Evolutionary conservation across 345 rosid species (phyloP), one percentile per base, ranked within the genome.

Genomic region (Syzygium jambos): DNA sequence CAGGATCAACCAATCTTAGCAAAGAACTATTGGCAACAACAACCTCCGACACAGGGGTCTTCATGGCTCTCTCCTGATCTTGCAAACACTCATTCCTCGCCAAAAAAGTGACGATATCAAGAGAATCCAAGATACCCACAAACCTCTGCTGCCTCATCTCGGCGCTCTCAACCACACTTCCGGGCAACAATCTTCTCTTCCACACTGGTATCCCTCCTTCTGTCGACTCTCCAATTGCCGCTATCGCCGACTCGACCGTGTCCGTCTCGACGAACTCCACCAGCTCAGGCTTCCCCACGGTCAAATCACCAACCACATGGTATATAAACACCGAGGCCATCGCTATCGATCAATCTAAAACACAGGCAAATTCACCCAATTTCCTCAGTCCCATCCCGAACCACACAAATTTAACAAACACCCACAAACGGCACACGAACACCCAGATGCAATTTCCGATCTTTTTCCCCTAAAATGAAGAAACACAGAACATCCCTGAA

Each of bases 231-330:
- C 99, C 95, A 10, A 98, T 98, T 0, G 99, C 98, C 86, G 91
- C 86, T 49, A 96, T 94, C 9, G 99, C 99, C 6, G 95, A 90
- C 90, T 95, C 99, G 46, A 98, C 92, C 23, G 96, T 96, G 93
- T 95, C 98, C 7, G 96, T 93, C 92, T 98, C 99, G 52, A 84
- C 89, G 86, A 98, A 96, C 90, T 98, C 99, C 25, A 91, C 94
- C 90, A 96, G 90, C 90, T 96, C 99, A 30, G 99, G 99, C 93
- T 98, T 98, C 87, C 99, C 99, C 87, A 98, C 99, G 43, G 99
- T 98, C 88, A 98, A 96, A 95, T 98, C 99, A 19, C 99, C 99
- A 55, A 95, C 99, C 83, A 96, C 98, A 86, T 98, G 99, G 83
- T 98, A 94, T 61, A 98, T 82, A 78, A 98, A 96, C 88, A 98